phyloP scores from a whole-genome alignment of 441 rosid genomes.

The Manihot esculenta region DNA sequence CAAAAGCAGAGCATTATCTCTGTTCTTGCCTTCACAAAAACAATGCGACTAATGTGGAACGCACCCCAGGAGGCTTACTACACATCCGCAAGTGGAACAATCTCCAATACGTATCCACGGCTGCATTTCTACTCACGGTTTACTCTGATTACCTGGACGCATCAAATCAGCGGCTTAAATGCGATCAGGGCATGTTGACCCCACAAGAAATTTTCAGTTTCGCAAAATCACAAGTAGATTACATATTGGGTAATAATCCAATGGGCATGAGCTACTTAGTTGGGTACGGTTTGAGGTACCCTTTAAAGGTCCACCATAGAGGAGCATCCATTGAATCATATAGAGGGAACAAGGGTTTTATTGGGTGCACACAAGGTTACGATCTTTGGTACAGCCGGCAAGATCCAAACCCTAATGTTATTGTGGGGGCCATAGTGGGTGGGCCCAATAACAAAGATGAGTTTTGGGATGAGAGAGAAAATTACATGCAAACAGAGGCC shows the following conservation, averaged over 20 bases:
- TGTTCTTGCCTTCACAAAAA: constrained; percentile 76
- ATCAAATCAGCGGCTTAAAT: constrained; percentile 41
- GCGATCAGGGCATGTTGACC: constrained; percentile 39
- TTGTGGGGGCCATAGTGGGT: constrained; percentile 83
- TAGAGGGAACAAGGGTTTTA: constrained; percentile 61
- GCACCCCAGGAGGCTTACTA: constrained; percentile 75
- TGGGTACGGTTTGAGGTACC: constrained; percentile 68
- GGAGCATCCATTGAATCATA: constrained; percentile 77
- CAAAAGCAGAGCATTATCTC: constrained; percentile 71
- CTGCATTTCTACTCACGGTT: constrained; percentile 72
- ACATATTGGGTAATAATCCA: constrained; percentile 77
- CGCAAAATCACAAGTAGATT: constrained; percentile 80
- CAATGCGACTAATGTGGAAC: constrained; percentile 46
- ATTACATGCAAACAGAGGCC: constrained; percentile 81
- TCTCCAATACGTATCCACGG: constrained; percentile 80
- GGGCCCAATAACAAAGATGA: constrained; percentile 68
- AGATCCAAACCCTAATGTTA: constrained; percentile 69
- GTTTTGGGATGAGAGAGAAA: constrained; percentile 61
- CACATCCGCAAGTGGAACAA: constrained; percentile 93
- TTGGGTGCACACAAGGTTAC: constrained; percentile 93
- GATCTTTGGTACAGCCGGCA: constrained; percentile 61
- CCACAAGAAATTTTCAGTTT: constrained; percentile 49
- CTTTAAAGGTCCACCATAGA: constrained; percentile 75
- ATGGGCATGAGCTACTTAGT: constrained; percentile 78
- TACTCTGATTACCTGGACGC: constrained; percentile 60